Evolutionary conservation across 2,329 filamentous ascomycete species (phyloP).

Genomic region (Calycina marina): DNA sequence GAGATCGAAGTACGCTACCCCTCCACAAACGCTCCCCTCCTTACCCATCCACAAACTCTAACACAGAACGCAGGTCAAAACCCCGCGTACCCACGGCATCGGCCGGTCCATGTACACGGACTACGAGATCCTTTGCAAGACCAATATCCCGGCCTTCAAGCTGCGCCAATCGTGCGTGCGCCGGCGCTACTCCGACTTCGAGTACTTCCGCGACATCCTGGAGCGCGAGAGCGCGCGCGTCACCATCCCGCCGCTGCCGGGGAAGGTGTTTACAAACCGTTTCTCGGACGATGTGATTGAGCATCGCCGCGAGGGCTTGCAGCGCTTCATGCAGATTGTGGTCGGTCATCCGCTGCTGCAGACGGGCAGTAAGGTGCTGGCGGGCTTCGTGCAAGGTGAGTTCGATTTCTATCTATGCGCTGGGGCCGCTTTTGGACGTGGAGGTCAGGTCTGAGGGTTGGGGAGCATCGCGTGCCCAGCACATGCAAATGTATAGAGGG

Average conservation of each 20-base stretch:
- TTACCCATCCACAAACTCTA: slow-evolving; percentile 1
- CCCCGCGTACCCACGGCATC: slow-evolving; percentile 86
- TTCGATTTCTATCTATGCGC: no score
- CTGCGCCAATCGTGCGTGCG: slow-evolving; percentile 78
- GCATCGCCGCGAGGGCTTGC: slow-evolving; percentile 75
- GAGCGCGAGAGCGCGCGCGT: slow-evolving; percentile 90
- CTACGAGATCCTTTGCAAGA: slow-evolving; percentile 94
- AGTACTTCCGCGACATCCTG: slow-evolving; percentile 96
- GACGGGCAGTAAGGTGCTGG: slow-evolving; percentile 93
- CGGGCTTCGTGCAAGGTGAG: slow-evolving; percentile 89
- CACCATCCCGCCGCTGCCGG: slow-evolving; percentile 87
- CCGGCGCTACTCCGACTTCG: slow-evolving; percentile 92
- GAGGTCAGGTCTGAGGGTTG: no score
- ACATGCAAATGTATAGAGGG: no score
- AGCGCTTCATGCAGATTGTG: slow-evolving; percentile 94
- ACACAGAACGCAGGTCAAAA: slow-evolving; percentile 74
- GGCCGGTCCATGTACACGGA: slow-evolving; percentile 96
- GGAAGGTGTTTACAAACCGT: slow-evolving; percentile 95
- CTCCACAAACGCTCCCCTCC: not conserved
- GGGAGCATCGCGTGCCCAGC: not conserved
- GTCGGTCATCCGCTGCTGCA: slow-evolving; percentile 92
- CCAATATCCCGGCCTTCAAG: slow-evolving; percentile 98
- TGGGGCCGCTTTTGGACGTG: not conserved
- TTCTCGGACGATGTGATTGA: slow-evolving; percentile 99
- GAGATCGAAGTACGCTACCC: slow-evolving; percentile 69